Evolutionary conservation across 257 asterid genomes (phyloP).

Genomic region (Solanum chiquidenum): DNA sequence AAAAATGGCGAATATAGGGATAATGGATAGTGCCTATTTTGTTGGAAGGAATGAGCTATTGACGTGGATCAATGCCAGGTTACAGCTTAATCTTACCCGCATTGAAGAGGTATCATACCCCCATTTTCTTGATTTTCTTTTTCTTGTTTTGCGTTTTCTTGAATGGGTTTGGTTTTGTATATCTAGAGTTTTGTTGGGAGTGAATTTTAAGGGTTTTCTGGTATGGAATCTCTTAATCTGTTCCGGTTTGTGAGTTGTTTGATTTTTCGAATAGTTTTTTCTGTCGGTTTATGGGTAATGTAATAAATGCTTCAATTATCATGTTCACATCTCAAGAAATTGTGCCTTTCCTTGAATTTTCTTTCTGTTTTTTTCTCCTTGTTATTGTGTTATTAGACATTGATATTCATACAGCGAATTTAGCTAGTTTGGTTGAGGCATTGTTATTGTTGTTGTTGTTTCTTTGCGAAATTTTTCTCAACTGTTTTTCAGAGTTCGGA

Average conservation of each 20-base stretch:
- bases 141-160: background rate
- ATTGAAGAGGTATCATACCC: slow-evolving; percentile 60
- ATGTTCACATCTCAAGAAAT: background rate
- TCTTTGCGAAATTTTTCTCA: background rate
- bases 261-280: background rate
- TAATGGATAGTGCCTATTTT: slow-evolving; percentile 87
- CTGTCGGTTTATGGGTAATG: background rate
- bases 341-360: background rate
- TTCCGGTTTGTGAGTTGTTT: background rate
- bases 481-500: background rate
- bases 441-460: background rate
- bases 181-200: background rate
- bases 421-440: background rate
- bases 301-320: background rate
- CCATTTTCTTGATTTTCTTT: background rate
- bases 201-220: background rate
- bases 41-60: slow-evolving; percentile 89
- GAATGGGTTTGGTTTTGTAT: background rate
- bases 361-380: background rate
- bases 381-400: background rate
- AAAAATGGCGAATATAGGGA: slow-evolving; percentile 76
- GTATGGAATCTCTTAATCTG: background rate
- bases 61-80: slow-evolving; percentile 72
- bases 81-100: slow-evolving; percentile 68
- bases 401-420: background rate